Base-by-base conservation (phyloP, 352 stramenopile genomes). In the Phytopythium chamaehyphon region DNA sequence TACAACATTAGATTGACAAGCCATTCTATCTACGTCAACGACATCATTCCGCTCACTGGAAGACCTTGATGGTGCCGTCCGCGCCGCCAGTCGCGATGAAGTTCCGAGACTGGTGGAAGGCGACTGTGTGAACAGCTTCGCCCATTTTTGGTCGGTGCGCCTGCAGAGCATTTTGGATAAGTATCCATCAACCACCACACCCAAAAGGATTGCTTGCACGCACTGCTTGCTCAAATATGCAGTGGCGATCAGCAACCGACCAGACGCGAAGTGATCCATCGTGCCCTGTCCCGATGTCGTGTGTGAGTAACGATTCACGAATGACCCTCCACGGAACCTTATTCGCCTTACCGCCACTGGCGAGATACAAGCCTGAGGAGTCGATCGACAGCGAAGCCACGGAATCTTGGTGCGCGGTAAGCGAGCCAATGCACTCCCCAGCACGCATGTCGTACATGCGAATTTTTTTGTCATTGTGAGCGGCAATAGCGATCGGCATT, bases 31-130 rank as follows among this genome's bases (percentile, higher is more conserved):
- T 40, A 51, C 28, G 28, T 18, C 18, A 21, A 11, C 11, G 15
- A 18, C 26, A 9, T 11, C 6, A n/a, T 15, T 15, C 44, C 44
- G 36, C 42, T 83, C 62, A 94, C 60, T 95, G 84, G 64, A 90
- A 95, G 63, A 95, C 79, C 64, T 95, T 95, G 71, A 95, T 78
- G 59, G 86, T 73, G 68, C 82, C 83, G 53, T 95, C 84, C 6
- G 84, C 84, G 18, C 84, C 84, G 26, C 76, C 71, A 0, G 84
- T 87, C 11, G 84, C 84, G 42, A 95, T 80, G 48, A 86, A 92
- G 55, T 88, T 91, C 21, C 80, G 84, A 8, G 82, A 85, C 51
- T 76, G 71, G 36, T 95, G 84, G 55, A 88, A 93, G 31, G 57
- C 63, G 16, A 95, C 81, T 18, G 76, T 71, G 59, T 93, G 75